Percentiles rank a stretch among this genome's conserved stretches.
phyloP scores from a whole-genome alignment of 306 rosid genomes.

The Ochetophila trinervis region DNA sequence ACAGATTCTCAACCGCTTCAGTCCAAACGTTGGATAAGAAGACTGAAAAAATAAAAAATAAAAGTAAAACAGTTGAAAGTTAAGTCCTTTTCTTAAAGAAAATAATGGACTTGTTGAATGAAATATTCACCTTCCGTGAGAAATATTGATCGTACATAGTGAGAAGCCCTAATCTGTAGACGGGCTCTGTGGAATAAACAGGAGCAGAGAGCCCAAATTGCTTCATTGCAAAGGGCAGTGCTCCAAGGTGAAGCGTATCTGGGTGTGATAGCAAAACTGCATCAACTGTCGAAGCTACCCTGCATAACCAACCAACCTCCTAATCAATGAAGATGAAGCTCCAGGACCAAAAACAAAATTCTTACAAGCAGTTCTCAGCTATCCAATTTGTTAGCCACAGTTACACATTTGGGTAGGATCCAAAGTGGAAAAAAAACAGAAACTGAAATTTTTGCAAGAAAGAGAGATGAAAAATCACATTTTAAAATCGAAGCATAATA shows the following conservation, averaged over 20 bases:
- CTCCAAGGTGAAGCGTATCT: conserved; percentile 95
- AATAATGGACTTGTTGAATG: background rate
- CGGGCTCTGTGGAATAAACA: conserved; percentile 83
- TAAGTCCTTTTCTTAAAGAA: background rate
- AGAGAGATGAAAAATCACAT: too few species aligned
- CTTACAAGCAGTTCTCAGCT: too few species aligned
- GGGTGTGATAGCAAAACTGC: conserved; percentile 85
- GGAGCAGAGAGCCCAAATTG: conserved; percentile 82
- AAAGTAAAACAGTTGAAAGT: too few species aligned
- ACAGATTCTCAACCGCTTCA: background rate
- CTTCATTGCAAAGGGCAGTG: conserved; percentile 81
- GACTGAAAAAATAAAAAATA: too few species aligned
- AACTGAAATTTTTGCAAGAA: background rate
- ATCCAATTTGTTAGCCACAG: too few species aligned
- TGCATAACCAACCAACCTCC: conserved; percentile 26
- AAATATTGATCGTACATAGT: conserved; percentile 91
- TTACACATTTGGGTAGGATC: too few species aligned
- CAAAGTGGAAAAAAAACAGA: background rate
- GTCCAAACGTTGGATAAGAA: too few species aligned
- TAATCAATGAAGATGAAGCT: too few species aligned
- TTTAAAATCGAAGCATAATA: background rate
- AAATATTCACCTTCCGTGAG: conserved; percentile 69
- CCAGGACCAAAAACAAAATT: too few species aligned
- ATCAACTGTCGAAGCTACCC: conserved; percentile 79
- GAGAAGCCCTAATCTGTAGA: conserved; percentile 80